Evolutionary conservation across 2,329 filamentous ascomycete species (phyloP), one percentile per base, ranked within the genome.

Genomic region (Fusarium sp.): DNA sequence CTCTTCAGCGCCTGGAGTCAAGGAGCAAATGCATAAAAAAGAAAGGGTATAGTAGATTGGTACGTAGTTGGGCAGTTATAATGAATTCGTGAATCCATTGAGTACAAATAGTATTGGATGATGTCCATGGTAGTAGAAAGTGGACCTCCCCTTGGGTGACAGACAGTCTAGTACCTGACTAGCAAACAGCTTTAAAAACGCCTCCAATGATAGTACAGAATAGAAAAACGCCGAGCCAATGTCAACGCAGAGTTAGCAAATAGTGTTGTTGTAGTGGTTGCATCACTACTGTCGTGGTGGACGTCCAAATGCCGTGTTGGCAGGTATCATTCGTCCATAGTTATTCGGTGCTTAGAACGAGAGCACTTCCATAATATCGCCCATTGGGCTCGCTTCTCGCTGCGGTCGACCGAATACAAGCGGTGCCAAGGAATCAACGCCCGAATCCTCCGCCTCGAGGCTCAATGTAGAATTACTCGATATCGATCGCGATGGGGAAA

Each of bases 291-390:
- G 24, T 47, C 55, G 49, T 57, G 49, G 48, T 36, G 63, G 36
- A 47, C 41, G 0, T 57, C 65, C 35, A 58, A 31, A 2, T 68
- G 66, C 64, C 64, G 49, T 22, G 18, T 24, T 47, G 61, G 52
- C 64, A 17, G 39, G 49, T 64, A 41, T 67, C n/a, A 24, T 41
- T 33, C 38, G 22, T 45, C 47, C 41, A 44, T 26, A 2, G 1
- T 7, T 7, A 14, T 14, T 41, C 13, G 8, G 12, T 18, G 41
- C n/a, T 44, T 56, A 75, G 48, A 63, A 76, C 3, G 68, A 61
- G 24, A 76, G 41, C 47, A 76, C 74, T 44, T 76, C 74, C 45
- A 76, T 73, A 3, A 76, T 76, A 35, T 76, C 74, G 7, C 74
- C 74, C 63, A 76, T 76, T 6, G 67, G 58, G 6, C 71, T 69